Base-by-base conservation (phyloP, 345 rosid species). In the Sisymbrium irio region DNA sequence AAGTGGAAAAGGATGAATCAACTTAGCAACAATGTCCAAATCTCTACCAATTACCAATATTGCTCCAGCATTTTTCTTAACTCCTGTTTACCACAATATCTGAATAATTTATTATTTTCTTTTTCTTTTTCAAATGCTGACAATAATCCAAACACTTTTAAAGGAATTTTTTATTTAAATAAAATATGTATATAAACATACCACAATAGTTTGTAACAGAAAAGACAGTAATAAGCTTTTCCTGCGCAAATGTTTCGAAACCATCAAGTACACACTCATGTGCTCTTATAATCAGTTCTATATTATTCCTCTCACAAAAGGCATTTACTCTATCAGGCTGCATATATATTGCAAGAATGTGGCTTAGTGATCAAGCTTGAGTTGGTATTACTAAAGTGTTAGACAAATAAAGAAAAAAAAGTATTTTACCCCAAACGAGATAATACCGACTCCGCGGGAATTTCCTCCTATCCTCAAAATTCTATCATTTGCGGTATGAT, bases 121-220 rank as follows among this genome's bases (percentile, higher is more conserved):
- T 40, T 3, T 11, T 46, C 9, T 7, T 62, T 45, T 13, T 5
- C 39, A 40, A 54, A 54, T 37, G 36, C 11, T 5, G 1, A 25
- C 17, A 66, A 4, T 17, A 1, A 11, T 6, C 7, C 25, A 17
- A 22, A 22, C 25, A 22, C 25, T 22, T 22, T 22, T 22, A 22
- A 22, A 22, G 25, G 3, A 22, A 22, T 22, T 22, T 3, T 1
- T 22, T 22, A 22, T 22, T 22, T 22, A 22, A 22, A 22, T 22
- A 1, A 4, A 30, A 30, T 30, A 30, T 30, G 6, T 30, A 30
- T 30, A 30, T 3, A 45, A 45, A 17, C 85, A 72, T 79, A 89
- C 98, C 98, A 27, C 97, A 89, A 65, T 93, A 93, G 83, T 89
- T 93, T 32, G 98, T 86, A 22, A 97, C 98, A 5, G 98, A 93